These are phyloP conservation scores for Stemphylium lycopersici DNA, from an alignment of 2,329 filamentous ascomycete species.

Conservation along the genomic window DNA sequence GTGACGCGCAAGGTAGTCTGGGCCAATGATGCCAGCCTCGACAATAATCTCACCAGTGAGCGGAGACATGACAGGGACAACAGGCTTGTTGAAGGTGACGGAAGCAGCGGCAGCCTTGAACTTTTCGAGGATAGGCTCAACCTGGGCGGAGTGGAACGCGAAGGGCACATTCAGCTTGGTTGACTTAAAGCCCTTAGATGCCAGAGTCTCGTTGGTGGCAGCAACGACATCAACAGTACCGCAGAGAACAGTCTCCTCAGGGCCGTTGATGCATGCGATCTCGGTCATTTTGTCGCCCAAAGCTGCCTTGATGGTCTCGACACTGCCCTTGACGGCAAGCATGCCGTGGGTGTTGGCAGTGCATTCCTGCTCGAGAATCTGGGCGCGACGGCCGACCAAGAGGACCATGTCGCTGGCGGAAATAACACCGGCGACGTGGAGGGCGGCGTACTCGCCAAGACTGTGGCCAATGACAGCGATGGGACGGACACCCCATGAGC, in stretches of 20 bases:
- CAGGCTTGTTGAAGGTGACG: conserved; percentile 64
- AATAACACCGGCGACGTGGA: conserved; percentile 72
- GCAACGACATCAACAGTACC: conserved; percentile 66
- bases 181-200: conserved; percentile 62
- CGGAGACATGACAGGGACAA: conserved; percentile 70
- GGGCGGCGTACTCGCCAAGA: conserved; percentile 75
- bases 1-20: conserved; percentile 68
- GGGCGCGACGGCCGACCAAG: conserved; percentile 71
- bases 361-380: conserved; percentile 69
- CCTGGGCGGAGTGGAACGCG: conserved; percentile 70
- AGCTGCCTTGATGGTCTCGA: conserved; percentile 60
- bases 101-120: conserved; percentile 62
- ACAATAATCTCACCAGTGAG: conserved; percentile 66
- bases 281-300: conserved; percentile 58
- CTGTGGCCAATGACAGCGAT: conserved; percentile 63
- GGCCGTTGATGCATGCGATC: conserved; percentile 77
- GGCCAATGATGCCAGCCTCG: conserved; percentile 62
- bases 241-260: conserved; percentile 75
- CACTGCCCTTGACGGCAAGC: conserved; percentile 63
- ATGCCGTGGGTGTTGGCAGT: conserved; percentile 70
- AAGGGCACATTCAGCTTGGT: conserved; percentile 69
- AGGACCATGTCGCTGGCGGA: conserved; percentile 74
- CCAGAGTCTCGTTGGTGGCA: conserved; percentile 57
- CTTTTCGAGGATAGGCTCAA: conserved; percentile 66
- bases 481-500: conserved; percentile 61